These are phyloP conservation scores for Phytophthora colocasiae DNA, from an alignment of 352 stramenopile species.

Conservation along the genomic window DNA sequence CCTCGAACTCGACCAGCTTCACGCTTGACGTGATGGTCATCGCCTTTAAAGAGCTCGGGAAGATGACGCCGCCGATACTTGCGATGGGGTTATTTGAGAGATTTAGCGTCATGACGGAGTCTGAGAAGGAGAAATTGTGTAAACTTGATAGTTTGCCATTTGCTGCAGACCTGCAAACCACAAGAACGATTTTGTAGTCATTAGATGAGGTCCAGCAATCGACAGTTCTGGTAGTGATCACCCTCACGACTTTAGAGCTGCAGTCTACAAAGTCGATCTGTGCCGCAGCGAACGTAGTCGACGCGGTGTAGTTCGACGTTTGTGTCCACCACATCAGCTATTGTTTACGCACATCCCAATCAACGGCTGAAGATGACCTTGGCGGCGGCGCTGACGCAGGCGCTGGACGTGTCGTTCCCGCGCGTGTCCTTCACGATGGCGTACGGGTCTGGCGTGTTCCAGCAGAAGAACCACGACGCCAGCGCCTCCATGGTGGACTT, in stretches of 20 bases:
- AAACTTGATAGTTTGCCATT: no score
- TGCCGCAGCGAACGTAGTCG: conserved; percentile 17
- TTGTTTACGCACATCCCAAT: conserved; percentile 10
- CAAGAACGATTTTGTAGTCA: no score
- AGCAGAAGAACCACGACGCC: conserved; percentile 78
- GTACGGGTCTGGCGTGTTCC: conserved; percentile 86
- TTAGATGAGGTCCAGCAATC: no score
- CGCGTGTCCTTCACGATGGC: conserved; percentile 82
- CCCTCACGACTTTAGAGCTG: conserved; percentile 29
- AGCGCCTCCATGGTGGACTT: conserved; percentile 89
- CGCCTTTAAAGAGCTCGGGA: no score
- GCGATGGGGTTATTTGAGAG: no score
- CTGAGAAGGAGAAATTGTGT: no score
- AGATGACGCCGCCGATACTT: no score
- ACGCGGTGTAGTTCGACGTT: conserved; percentile 19
- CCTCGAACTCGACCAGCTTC: no score
- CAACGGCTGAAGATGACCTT: conserved; percentile 33
- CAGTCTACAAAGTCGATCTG: conserved; percentile 34
- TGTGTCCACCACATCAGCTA: conserved; percentile 15
- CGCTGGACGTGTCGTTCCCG: conserved; percentile 74
- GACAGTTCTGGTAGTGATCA: conserved; percentile 4
- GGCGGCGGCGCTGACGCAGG: conserved; percentile 48
- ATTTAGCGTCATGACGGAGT: no score
- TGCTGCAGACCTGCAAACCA: no score
- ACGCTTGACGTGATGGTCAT: no score